phyloP scores from a whole-genome alignment of 371 early-diverging fungal species.

The Basidiobolus meristosporus region DNA sequence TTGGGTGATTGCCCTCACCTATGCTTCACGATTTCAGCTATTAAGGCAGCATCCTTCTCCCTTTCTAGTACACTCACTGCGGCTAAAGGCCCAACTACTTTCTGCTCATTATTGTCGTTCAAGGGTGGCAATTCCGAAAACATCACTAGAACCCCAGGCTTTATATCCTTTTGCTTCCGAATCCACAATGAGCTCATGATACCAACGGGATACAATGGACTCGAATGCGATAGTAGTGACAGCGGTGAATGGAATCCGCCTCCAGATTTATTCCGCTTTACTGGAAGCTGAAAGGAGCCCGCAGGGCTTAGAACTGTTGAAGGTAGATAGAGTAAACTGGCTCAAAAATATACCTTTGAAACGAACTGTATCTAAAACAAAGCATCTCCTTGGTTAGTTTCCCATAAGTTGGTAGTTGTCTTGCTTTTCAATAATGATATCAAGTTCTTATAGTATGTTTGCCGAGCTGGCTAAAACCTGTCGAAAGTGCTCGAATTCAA shows the following conservation, averaged over 20 bases:
- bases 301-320: no score
- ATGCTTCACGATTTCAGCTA: conserved; percentile 39
- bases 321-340: no score
- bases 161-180: conserved; percentile 27
- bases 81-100: conserved; percentile 22
- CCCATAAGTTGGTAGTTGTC: no score
- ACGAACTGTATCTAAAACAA: no score
- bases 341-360: no score
- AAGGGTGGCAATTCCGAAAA: conserved; percentile 46
- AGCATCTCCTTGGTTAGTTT: no score
- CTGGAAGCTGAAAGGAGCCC: no score
- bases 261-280: not conserved
- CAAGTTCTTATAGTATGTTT: no score
- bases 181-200: conserved; percentile 56
- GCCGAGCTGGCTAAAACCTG: no score
- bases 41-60: conserved; percentile 33
- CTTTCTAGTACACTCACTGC: conserved; percentile 27
- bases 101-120: conserved; percentile 6
- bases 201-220: conserved; percentile 67
- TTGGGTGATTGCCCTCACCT: conserved; percentile 14
- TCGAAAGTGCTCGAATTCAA: no score
- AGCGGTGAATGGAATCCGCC: conserved; percentile 14
- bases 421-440: no score
- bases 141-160: conserved; percentile 45
- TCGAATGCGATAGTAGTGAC: conserved; percentile 43